These are phyloP conservation scores for Plantago coronopus DNA, from an alignment of 305 asterid species.

Conservation along the genomic window DNA sequence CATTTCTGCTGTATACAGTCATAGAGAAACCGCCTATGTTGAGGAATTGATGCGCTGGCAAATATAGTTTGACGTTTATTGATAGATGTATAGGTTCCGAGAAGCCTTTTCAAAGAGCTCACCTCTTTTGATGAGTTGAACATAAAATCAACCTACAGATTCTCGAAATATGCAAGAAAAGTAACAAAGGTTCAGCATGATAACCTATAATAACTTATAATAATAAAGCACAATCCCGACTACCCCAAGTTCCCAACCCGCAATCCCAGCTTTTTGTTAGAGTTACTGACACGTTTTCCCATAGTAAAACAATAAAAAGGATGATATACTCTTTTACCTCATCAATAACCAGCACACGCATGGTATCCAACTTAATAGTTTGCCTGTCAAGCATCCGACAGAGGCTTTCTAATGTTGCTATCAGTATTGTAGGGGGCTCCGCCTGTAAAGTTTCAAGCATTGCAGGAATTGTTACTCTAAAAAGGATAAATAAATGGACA, in stretches of 20 bases:
- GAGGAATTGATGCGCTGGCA: conserved; percentile 91
- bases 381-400: conserved; percentile 81
- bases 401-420: conserved; percentile 85
- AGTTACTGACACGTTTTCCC: conserved; percentile 5
- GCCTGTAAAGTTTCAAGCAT: conserved; percentile 44
- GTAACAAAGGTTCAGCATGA: conserved; percentile 9
- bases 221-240: too few species aligned
- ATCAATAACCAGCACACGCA: conserved; percentile 84
- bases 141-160: conserved; percentile 82
- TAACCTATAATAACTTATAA: too few species aligned
- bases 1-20: conserved; percentile 90
- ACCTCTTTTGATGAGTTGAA: conserved; percentile 83
- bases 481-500: not conserved
- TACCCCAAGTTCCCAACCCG: too few species aligned
- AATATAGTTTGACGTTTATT: conserved; percentile 72
- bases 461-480: conserved; percentile 10
- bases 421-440: conserved; percentile 78
- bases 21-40: conserved; percentile 71
- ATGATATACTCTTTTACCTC: conserved; percentile 51
- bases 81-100: conserved; percentile 72
- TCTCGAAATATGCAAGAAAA: conserved; percentile 10
- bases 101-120: conserved; percentile 67
- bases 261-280: too few species aligned
- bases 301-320: conserved; percentile 17
- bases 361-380: conserved; percentile 57